Conservation (phyloP, 1,139 yeast species). For the Suhomyces maxii region DNA sequence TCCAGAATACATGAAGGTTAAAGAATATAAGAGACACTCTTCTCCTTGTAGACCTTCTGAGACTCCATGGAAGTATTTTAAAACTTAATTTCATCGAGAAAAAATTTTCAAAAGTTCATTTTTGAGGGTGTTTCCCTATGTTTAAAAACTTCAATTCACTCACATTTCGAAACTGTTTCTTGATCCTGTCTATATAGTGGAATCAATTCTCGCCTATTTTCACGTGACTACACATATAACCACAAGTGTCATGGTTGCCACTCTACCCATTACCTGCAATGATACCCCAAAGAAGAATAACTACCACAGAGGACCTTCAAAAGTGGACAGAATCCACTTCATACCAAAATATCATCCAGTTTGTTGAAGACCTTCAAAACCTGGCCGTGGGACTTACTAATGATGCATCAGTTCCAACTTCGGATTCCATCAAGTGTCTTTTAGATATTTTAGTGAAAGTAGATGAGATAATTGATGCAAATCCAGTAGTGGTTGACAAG, state of each 20-base stretch:
- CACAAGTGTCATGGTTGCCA: background rate
- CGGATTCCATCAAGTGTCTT: conserved; percentile 29
- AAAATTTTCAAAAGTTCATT: too few species aligned
- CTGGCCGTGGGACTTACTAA: conserved; percentile 68
- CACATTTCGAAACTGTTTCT: background rate
- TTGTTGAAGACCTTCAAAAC: conserved; percentile 58
- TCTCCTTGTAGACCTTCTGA: too few species aligned
- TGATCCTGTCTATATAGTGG: background rate
- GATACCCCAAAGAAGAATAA: conserved; percentile 54
- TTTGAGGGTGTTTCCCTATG: too few species aligned
- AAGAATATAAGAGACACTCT: too few species aligned
- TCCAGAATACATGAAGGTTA: too few species aligned
- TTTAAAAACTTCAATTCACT: background rate
- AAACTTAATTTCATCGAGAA: too few species aligned
- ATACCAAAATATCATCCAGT: conserved; percentile 50
- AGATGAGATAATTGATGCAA: conserved; percentile 41
- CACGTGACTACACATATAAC: background rate
- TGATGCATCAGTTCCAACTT: conserved; percentile 37
- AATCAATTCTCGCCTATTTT: too few species aligned
- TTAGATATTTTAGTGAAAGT: conserved; percentile 47
- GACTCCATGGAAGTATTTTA: too few species aligned
- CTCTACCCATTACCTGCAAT: background rate
- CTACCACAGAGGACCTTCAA: conserved; percentile 60
- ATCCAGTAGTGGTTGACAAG: conserved; percentile 71
- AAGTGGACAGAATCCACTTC: conserved; percentile 60